Evolutionary conservation across 2,329 filamentous ascomycete genomes (phyloP), one percentile per base, ranked within the genome.

Genomic region (Hypoxylon sp.): DNA sequence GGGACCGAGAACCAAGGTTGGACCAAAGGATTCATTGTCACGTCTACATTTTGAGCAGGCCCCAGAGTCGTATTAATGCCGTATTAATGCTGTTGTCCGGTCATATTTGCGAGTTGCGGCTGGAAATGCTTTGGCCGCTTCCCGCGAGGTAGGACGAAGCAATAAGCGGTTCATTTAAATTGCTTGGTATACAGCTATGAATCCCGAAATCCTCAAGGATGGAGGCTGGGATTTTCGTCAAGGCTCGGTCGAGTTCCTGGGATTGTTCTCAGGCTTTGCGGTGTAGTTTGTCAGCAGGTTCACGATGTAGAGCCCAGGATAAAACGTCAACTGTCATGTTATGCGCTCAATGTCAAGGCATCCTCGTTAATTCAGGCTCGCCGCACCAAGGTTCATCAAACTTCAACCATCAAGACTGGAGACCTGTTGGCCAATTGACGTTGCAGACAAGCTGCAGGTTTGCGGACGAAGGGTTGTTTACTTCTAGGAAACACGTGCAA

Each of bases 141-240:
- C 64, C 63, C 59, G 68, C 64, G 33, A 55, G 65, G 70, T 73
- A 70, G 70, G 67, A 75, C 69, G 60, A 72, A 67, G 72, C 65
- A 71, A 73, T 72, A 71, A 73, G 64, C 64, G 60, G 68, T 68
- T 70, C 65, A 70, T 71, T 67, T 71, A 71, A 63, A 67, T 69
- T 68, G 66, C 64, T 63, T 70, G 57, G 64, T 63, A 64, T 55
- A 62, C 60, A 64, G 63, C 66, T 50, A 66, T 59, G 55, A 64
- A 72, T 72, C 58, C 67, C 69, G 67, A 70, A 59, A 70, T 70
- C 64, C 64, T 70, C 66, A 60, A 72, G 69, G 69, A 72, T 69
- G 50, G 44, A 31, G 53, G 48, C 61, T 64, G 49, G 63, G 61
- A 58, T 64, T 63, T 55, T 58, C 61, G 57, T 59, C 46, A 61